These are phyloP conservation scores for Lodderomyces metapsilosis DNA, from an alignment of 1,139 yeast species.

Conservation along the genomic window DNA sequence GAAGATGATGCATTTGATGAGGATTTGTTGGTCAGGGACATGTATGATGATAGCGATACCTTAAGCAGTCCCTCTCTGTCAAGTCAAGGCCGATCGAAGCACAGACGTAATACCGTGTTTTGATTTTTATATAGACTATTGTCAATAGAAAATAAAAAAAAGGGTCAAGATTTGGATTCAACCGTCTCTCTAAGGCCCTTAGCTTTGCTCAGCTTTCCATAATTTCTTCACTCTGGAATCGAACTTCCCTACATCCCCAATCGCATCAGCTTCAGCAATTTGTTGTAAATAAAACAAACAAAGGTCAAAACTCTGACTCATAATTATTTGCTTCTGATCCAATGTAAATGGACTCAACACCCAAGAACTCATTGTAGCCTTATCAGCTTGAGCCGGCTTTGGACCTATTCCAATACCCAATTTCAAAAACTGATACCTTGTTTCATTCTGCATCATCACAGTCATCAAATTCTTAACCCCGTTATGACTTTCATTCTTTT, in stretches of 20 bases:
- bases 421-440: constrained; percentile 16
- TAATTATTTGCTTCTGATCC: constrained; percentile 20
- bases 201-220: constrained; percentile 6
- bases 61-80: not conserved
- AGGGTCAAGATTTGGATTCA: too few species aligned
- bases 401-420: constrained; percentile 48
- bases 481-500: constrained; percentile 42
- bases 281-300: constrained; percentile 20
- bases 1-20: constrained; percentile 7
- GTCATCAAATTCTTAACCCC: constrained; percentile 33
- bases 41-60: constrained; percentile 17
- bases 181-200: too few species aligned
- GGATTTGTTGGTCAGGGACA: constrained; percentile 1
- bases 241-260: constrained; percentile 22
- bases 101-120: constrained; percentile 14
- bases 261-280: constrained; percentile 16
- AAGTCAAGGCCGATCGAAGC: constrained; percentile 1
- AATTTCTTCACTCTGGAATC: constrained; percentile 18
- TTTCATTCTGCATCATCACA: constrained; percentile 5
- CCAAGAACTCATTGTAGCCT: constrained; percentile 40
- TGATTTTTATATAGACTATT: constrained; percentile 5
- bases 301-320: constrained; percentile 17
- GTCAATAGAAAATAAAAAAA: not conserved
- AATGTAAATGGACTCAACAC: constrained; percentile 31
- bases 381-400: constrained; percentile 35